Evolutionary conservation across 129 eudicot species (phyloP).

Genomic region (Flaveria robusta): DNA sequence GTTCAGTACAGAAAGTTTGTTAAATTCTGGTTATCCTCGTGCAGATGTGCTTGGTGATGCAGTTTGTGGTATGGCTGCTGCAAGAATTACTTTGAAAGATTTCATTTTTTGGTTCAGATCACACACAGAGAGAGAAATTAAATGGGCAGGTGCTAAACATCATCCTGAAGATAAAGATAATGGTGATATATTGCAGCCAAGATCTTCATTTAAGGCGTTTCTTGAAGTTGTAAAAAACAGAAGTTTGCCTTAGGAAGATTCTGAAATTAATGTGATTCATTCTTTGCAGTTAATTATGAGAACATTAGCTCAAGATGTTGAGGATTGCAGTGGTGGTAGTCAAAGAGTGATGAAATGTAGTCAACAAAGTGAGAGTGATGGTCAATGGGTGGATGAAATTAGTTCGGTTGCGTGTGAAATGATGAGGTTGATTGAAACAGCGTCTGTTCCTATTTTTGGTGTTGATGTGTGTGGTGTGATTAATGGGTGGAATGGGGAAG

Average conservation of each 20-base stretch:
- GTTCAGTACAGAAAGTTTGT: constrained; percentile 64
- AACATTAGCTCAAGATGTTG: constrained; percentile 43
- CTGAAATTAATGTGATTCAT: constrained; percentile 70
- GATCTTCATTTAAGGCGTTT: constrained; percentile 68
- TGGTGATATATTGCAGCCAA: constrained; percentile 58
- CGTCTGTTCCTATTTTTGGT: constrained; percentile 70
- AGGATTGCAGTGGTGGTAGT: constrained; percentile 8
- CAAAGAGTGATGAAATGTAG: constrained; percentile 28
- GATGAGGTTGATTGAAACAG: constrained; percentile 74
- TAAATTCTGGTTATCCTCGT: constrained; percentile 55
- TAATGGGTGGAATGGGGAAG: constrained; percentile 75
- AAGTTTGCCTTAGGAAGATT: constrained; percentile 65
- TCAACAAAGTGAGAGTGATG: constrained; percentile 37
- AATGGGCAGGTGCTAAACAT: constrained; percentile 83
- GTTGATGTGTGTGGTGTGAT: constrained; percentile 57
- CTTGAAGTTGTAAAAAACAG: constrained; percentile 59
- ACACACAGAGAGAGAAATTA: constrained; percentile 50
- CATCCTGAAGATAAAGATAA: constrained; percentile 60
- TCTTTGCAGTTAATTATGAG: constrained; percentile 75
- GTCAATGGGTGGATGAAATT: constrained; percentile 40
- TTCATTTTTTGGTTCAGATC: constrained; percentile 81
- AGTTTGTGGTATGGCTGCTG: constrained; percentile 80
- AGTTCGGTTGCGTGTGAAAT: constrained; percentile 60
- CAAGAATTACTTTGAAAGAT: constrained; percentile 44
- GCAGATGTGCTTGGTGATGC: constrained; percentile 63